Percentiles rank a stretch among this genome's conserved stretches.
These are phyloP conservation scores for Pigoraptor vietnamica DNA, from an alignment of 78 protist species.

Conservation along the genomic window DNA sequence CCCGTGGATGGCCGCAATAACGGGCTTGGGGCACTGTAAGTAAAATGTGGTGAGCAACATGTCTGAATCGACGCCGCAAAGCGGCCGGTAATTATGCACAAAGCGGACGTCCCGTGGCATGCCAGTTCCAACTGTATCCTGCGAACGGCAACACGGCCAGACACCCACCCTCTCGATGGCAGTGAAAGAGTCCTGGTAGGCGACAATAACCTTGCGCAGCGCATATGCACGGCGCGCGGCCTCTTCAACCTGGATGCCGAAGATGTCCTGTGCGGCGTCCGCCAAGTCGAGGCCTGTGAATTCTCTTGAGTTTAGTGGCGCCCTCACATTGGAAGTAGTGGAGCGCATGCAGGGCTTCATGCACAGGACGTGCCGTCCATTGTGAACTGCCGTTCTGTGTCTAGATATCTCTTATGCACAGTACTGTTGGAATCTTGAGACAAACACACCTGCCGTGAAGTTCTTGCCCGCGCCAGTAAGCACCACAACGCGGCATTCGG, in stretches of 20 bases:
- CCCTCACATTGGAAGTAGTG: too few relatives aligned
- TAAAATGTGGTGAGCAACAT: neutral
- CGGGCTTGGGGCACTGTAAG: conserved; percentile 24
- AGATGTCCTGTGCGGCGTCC: neutral
- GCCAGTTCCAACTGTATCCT: too few relatives aligned
- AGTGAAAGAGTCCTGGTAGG: conserved; percentile 4
- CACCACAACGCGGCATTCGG: neutral
- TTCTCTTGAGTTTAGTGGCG: too few relatives aligned
- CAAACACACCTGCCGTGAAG: conserved; percentile 3
- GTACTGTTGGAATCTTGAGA: too few relatives aligned
- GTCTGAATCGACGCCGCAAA: too few relatives aligned
- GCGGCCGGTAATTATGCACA: too few relatives aligned
- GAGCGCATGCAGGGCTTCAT: too few relatives aligned
- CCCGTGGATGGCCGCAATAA: conserved; percentile 61
- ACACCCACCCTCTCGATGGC: neutral
- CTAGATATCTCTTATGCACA: too few relatives aligned
- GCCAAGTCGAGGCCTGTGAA: neutral
- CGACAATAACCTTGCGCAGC: neutral
- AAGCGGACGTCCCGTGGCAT: too few relatives aligned
- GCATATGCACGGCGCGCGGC: neutral
- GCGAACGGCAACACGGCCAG: neutral
- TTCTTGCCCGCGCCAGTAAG: neutral
- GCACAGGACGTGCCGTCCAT: too few relatives aligned
- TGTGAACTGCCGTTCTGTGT: neutral
- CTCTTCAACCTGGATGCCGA: neutral